Base-by-base conservation (phyloP, 495 filamentous ascomycete genomes). In the Podospora appendiculata region DNA sequence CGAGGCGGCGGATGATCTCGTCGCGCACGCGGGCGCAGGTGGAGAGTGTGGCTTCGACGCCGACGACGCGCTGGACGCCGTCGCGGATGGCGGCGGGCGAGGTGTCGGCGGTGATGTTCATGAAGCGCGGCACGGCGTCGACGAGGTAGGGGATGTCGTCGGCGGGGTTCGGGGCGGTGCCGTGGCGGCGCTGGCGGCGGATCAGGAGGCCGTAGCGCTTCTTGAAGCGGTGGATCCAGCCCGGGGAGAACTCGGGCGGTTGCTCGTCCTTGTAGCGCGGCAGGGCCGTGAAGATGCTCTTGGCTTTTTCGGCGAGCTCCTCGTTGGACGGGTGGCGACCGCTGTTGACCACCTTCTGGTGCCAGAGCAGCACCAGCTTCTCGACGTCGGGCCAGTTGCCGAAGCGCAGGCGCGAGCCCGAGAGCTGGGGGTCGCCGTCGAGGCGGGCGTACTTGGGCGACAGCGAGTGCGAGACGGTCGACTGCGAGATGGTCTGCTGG, bases 211-310 rank as follows among this genome's bases (percentile, higher is more conserved):
- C 74, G 50, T 78, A 78, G 17, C 74, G 67, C 60, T 78, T 78
- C 62, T 78, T 78, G 59, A 78, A 78, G 38, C 74, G 67, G 48
- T 78, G 74, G 42, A 78, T 78, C 74, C 74, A 78, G n/a, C 74
- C 74, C 1, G 74, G 74, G 2, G 72, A 75, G 60, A 78, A 78
- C 62, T 78, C 74, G 25, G 74, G 74, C 11, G 74, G 58, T 1
- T 51, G 42, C 45, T 78, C 72, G 45, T 74, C 74, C 55, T 75
- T 76, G 63, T 78, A 78, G 13, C 74, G 72, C 33, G 72, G 73
- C 7, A 78, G 62, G 45, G 70, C 66, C 32, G 62, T 57, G 57
- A 75, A 78, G 60, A 78, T 76, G 36, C 55, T 47, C 52, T 76
- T 78, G 43, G 74, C 74, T 57, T 78, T 78, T 19, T 76, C 74